Evolutionary conservation across 1,139 yeast genomes (phyloP).

Genomic region (Scheffersomyces titani): DNA sequence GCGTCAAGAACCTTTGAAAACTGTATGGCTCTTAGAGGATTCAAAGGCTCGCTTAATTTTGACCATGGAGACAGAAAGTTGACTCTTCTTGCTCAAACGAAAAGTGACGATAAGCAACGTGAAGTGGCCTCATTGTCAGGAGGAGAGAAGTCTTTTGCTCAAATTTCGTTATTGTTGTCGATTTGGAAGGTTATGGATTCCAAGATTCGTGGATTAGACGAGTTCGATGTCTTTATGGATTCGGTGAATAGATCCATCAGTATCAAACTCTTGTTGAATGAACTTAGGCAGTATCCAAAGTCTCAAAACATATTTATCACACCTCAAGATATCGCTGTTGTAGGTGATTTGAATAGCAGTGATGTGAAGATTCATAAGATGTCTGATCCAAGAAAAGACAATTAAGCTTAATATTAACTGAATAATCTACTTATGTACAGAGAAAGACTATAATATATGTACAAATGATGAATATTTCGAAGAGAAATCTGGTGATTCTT

Average conservation of each 20-base stretch:
- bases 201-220: constrained; percentile 86
- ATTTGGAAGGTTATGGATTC: constrained; percentile 95
- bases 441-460: background rate
- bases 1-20: constrained; percentile 52
- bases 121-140: constrained; percentile 88
- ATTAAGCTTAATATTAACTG: background rate
- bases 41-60: constrained; percentile 69
- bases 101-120: constrained; percentile 58
- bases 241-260: constrained; percentile 85
- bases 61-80: constrained; percentile 55
- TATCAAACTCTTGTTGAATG: constrained; percentile 69
- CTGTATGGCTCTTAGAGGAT: constrained; percentile 68
- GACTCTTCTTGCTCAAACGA: constrained; percentile 60
- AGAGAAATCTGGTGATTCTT: background rate
- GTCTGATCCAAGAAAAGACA: constrained; percentile 49
- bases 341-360: constrained; percentile 61
- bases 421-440: background rate
- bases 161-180: constrained; percentile 81
- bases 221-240: constrained; percentile 98
- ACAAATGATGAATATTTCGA: background rate
- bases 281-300: constrained; percentile 58
- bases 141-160: constrained; percentile 95
- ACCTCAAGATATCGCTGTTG: constrained; percentile 86
- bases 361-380: constrained; percentile 75
- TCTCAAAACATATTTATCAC: constrained; percentile 92